Evolutionary conservation across 1,139 yeast species (phyloP).

Genomic region (Hansenula lynferdii): DNA sequence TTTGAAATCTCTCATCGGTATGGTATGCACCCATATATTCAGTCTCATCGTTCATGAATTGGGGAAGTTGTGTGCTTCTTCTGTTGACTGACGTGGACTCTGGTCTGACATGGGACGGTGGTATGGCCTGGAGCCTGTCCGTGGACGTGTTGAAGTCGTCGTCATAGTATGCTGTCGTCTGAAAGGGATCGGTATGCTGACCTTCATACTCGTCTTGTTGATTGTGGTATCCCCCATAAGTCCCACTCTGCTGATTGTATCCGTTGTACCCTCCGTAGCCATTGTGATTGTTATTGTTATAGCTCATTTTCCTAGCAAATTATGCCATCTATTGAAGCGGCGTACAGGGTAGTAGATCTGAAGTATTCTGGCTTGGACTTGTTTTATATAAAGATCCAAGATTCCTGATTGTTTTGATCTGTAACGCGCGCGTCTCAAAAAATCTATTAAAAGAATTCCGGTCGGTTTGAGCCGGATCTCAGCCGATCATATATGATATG

Average conservation of each 20-base stretch:
- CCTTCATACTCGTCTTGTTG: neutral
- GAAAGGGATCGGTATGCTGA: conserved; percentile 6
- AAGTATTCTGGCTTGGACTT: no score
- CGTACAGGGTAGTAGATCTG: no score
- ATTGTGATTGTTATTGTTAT: conserved; percentile 7
- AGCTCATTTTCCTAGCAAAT: conserved; percentile 13
- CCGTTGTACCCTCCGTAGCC: conserved; percentile 2
- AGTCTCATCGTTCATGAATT: conserved; percentile 1
- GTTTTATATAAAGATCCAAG: neutral
- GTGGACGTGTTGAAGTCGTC: conserved; percentile 7
- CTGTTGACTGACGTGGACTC: conserved; percentile 10
- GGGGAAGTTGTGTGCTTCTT: conserved; percentile 9
- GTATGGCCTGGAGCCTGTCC: conserved; percentile 11
- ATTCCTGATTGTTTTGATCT: neutral
- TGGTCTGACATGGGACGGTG: conserved; percentile 10
- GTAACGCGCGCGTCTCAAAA: conserved; percentile 2
- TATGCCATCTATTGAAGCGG: no score
- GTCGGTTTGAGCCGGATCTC: neutral
- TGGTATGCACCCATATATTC: conserved; percentile 3
- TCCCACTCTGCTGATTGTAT: neutral
- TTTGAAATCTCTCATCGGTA: conserved; percentile 2
- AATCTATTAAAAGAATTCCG: no score
- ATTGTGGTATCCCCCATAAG: conserved; percentile 1
- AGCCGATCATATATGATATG: neutral
- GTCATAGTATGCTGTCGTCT: neutral